Evolutionary conservation across 1,284 basidiomycete genomes (phyloP).

Genomic region (Salmacisia buchloeana): DNA sequence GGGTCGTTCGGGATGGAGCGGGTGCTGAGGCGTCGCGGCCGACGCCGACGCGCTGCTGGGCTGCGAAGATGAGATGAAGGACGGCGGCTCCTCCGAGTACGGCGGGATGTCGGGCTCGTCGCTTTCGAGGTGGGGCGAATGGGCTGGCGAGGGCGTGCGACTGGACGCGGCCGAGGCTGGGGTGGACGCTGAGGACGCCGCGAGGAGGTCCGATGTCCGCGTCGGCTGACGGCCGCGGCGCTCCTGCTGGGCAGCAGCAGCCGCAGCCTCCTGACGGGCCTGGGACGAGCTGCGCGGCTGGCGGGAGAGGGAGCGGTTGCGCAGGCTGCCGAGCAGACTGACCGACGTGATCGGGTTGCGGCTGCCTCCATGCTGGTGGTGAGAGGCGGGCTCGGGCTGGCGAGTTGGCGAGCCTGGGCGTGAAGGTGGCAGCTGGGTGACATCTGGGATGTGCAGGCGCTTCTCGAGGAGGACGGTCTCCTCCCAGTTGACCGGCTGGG

Average conservation of each 20-base stretch:
- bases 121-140: neutral
- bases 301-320: neutral
- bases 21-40: neutral
- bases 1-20: conserved; percentile 20
- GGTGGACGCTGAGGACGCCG: neutral
- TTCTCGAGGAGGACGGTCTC: conserved; percentile 45
- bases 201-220: neutral
- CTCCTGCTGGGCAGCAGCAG: neutral
- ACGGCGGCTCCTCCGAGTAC: neutral
- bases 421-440: conserved; percentile 10
- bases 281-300: neutral
- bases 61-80: neutral
- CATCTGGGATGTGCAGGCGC: conserved; percentile 12
- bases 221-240: neutral
- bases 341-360: neutral
- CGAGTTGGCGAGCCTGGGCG: conserved; percentile 5
- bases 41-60: too few species aligned
- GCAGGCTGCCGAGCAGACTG: neutral
- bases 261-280: neutral
- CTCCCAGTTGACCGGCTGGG: conserved; percentile 42
- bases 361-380: neutral
- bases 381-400: neutral
- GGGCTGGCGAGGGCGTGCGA: neutral
- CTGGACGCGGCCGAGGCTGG: conserved; percentile 1
- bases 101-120: neutral